These are phyloP conservation scores for Aegilops tauschii DNA, from an alignment of 176 grass and related monocot genomes.

Conservation along the genomic window DNA sequence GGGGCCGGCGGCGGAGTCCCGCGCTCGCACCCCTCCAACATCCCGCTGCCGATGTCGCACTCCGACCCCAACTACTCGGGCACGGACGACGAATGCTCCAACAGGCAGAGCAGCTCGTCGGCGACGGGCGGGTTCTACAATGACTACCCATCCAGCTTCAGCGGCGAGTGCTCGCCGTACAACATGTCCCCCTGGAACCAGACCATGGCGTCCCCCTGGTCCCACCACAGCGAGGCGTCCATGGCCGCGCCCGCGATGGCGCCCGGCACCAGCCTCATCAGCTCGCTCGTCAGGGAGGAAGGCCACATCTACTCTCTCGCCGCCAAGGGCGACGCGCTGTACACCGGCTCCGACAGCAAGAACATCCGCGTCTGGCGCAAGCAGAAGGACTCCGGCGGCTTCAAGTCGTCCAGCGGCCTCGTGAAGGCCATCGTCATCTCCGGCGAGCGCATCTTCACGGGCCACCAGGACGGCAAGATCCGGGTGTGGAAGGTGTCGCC, in stretches of 20 bases:
- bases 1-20: slow-evolving; percentile 40
- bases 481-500: slow-evolving; percentile 81
- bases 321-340: slow-evolving; percentile 67
- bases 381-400: slow-evolving; percentile 86
- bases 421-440: slow-evolving; percentile 94
- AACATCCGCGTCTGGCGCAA: slow-evolving; percentile 97
- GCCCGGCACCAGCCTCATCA: slow-evolving; percentile 41
- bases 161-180: slow-evolving; percentile 87
- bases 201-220: slow-evolving; percentile 78
- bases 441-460: slow-evolving; percentile 88
- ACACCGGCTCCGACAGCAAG: slow-evolving; percentile 97
- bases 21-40: slow-evolving; percentile 47
- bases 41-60: slow-evolving; percentile 39
- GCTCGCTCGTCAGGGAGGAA: slow-evolving; percentile 76
- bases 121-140: slow-evolving; percentile 46
- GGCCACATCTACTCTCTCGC: slow-evolving; percentile 94
- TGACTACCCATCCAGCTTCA: slow-evolving; percentile 74
- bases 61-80: slow-evolving; percentile 50
- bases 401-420: slow-evolving; percentile 94
- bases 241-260: slow-evolving; percentile 16
- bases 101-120: slow-evolving; percentile 81
- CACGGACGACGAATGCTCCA: slow-evolving; percentile 54
- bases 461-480: slow-evolving; percentile 98
- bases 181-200: slow-evolving; percentile 98
- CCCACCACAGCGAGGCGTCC: slow-evolving; percentile 45